Evolutionary conservation across 2,329 filamentous ascomycete genomes (phyloP).

Genomic region (Monosporascus sp.): DNA sequence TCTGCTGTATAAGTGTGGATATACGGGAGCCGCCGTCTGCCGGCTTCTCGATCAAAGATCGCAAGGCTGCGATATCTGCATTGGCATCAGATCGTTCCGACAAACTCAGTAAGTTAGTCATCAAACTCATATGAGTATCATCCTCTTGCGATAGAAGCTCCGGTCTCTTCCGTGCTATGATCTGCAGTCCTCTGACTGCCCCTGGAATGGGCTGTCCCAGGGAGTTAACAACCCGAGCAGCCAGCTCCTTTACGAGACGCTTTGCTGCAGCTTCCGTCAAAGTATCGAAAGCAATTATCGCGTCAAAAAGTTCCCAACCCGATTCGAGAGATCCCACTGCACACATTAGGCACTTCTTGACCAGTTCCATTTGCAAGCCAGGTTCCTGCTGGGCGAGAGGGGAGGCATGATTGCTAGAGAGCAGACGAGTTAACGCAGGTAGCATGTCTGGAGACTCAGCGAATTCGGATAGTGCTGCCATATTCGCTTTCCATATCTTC

Average conservation of each 20-base stretch:
- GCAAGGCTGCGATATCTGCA: conserved; percentile 37
- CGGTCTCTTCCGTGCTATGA: conserved; percentile 41
- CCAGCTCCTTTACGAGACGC: conserved; percentile 30
- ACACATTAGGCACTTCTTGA: conserved; percentile 34
- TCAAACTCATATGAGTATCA: conserved; percentile 42
- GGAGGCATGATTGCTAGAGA: conserved; percentile 39
- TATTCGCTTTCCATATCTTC: conserved; percentile 41
- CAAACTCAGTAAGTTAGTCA: conserved; percentile 49
- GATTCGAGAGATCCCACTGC: conserved; percentile 27
- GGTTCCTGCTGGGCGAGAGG: conserved; percentile 33
- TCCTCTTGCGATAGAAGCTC: conserved; percentile 40
- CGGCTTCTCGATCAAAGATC: conserved; percentile 40
- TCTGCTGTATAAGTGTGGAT: conserved; percentile 49
- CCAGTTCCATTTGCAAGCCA: conserved; percentile 44
- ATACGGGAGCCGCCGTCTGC: conserved; percentile 39
- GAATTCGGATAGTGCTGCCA: conserved; percentile 34
- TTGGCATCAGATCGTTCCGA: conserved; percentile 42
- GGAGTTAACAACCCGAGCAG: conserved; percentile 13
- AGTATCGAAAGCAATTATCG: conserved; percentile 38
- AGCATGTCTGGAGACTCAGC: conserved; percentile 25
- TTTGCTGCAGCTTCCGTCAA: conserved; percentile 32
- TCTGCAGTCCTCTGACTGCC: conserved; percentile 42
- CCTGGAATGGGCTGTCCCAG: conserved; percentile 17
- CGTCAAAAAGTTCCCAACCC: conserved; percentile 43
- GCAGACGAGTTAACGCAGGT: conserved; percentile 37